phyloP scores from a whole-genome alignment of 169 alveolate genomes.

The Plasmodium relictum region DNA sequence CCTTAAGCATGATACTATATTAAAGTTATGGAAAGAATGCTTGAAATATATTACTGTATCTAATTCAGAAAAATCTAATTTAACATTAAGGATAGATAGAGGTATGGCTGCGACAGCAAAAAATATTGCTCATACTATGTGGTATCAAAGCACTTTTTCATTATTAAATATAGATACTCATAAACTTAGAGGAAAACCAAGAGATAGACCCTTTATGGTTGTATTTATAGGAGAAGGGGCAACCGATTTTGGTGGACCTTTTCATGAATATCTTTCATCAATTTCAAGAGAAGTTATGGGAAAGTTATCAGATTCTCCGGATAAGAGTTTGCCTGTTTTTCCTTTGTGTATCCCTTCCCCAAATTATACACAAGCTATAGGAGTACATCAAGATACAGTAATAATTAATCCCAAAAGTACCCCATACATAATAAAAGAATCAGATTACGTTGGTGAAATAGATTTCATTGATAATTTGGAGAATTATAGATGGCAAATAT shows the following conservation, averaged over 20 bases:
- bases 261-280: slow-evolving; percentile 92
- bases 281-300: slow-evolving; percentile 92
- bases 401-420: slow-evolving; percentile 78
- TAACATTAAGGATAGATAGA: slow-evolving; percentile 80
- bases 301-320: slow-evolving; percentile 79
- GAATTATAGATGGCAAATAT: slow-evolving; percentile 66
- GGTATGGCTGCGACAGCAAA: slow-evolving; percentile 89
- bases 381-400: slow-evolving; percentile 92
- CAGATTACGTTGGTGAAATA: slow-evolving; percentile 73
- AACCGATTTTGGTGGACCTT: slow-evolving; percentile 95
- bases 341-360: slow-evolving; percentile 88
- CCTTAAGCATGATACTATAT: slow-evolving; percentile 57
- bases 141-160: slow-evolving; percentile 86
- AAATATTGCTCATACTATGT: slow-evolving; percentile 79
- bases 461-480: slow-evolving; percentile 74
- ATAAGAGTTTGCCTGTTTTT: slow-evolving; percentile 75
- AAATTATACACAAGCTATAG: slow-evolving; percentile 89
- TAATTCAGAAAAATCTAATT: slow-evolving; percentile 76
- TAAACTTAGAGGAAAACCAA: slow-evolving; percentile 83
- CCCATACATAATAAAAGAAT: slow-evolving; percentile 47
- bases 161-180: slow-evolving; percentile 79
- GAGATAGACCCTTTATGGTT: slow-evolving; percentile 93
- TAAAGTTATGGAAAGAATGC: slow-evolving; percentile 78
- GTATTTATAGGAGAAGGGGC: slow-evolving; percentile 94
- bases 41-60: slow-evolving; percentile 78